phyloP scores from a whole-genome alignment of 2,329 filamentous ascomycete species.

The Leptodontidium sp. region DNA sequence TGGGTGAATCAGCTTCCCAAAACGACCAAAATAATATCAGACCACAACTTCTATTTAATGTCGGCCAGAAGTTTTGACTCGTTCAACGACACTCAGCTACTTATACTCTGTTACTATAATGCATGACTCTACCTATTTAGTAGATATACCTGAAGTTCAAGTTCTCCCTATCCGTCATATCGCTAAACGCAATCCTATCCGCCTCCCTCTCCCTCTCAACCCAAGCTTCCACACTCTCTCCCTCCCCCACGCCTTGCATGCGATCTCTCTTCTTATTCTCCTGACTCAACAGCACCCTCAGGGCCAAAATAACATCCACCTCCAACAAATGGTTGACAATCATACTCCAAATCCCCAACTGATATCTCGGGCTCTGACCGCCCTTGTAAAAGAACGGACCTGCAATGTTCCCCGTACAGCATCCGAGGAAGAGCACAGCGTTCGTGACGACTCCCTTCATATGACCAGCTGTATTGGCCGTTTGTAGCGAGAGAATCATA shows the following conservation, averaged over 20 bases:
- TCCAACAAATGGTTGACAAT: conserved; percentile 47
- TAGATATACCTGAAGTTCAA: conserved; percentile 39
- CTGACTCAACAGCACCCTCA: conserved; percentile 46
- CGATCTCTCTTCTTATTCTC: conserved; percentile 47
- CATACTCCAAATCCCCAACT: conserved; percentile 60
- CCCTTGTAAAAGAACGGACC: conserved; percentile 67
- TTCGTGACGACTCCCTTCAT: conserved; percentile 57
- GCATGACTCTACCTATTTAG: neutral
- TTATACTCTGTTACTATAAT: neutral
- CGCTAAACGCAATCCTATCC: conserved; percentile 34
- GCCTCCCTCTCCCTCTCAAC: conserved; percentile 18
- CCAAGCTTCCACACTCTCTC: conserved; percentile 13
- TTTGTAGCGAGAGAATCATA: conserved; percentile 53
- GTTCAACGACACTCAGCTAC: no score
- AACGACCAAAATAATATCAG: no score
- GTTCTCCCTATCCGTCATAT: conserved; percentile 41
- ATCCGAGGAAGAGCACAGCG: conserved; percentile 48
- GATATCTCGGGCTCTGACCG: conserved; percentile 63
- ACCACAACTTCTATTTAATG: no score
- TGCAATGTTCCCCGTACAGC: conserved; percentile 41
- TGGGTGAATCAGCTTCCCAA: no score
- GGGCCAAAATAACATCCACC: conserved; percentile 43
- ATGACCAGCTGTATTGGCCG: conserved; percentile 65
- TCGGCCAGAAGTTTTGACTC: no score
- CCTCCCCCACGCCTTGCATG: conserved; percentile 8